phyloP scores from a whole-genome alignment of 2,329 filamentous ascomycete genomes.

The Fusarium goolgardi region DNA sequence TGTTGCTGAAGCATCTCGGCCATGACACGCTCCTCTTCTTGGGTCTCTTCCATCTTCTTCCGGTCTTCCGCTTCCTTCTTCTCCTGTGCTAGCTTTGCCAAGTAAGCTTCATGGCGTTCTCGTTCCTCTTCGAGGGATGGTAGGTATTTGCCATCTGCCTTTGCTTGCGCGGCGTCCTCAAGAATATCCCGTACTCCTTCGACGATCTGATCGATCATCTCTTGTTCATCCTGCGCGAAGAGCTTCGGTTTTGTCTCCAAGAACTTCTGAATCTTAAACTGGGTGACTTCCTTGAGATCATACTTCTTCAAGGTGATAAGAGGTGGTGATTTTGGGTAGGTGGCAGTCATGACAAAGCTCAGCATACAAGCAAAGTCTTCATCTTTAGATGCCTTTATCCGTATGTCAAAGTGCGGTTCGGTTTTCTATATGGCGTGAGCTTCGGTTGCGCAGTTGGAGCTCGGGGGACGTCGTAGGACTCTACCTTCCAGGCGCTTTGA shows the following conservation, averaged over 20 bases:
- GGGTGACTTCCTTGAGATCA: constrained; percentile 75
- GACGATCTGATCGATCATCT: constrained; percentile 74
- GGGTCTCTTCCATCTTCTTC: constrained; percentile 66
- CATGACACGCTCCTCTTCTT: constrained; percentile 77
- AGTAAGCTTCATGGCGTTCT: constrained; percentile 80
- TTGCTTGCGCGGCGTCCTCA: constrained; percentile 85
- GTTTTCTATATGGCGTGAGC: constrained; percentile 68
- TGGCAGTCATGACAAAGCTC: constrained; percentile 85
- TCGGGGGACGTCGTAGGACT: constrained; percentile 33
- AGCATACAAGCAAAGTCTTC: constrained; percentile 77
- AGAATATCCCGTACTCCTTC: constrained; percentile 79
- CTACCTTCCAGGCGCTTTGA: constrained; percentile 86
- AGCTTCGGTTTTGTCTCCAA: constrained; percentile 68
- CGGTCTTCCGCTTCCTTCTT: constrained; percentile 65
- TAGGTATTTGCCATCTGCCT: constrained; percentile 78
- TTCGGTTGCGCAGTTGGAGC: constrained; percentile 28
- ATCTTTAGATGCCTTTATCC: constrained; percentile 78
- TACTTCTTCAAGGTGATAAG: constrained; percentile 75
- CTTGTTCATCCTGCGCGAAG: constrained; percentile 64
- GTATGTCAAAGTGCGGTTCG: constrained; percentile 84
- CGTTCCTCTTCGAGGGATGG: constrained; percentile 92
- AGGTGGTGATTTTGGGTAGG: constrained; percentile 88
- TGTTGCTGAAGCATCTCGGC: constrained; percentile 79
- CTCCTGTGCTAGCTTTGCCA: constrained; percentile 70
- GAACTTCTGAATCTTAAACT: constrained; percentile 75